Conservation (phyloP, 257 asterid species). For the Leptodermis oblonga region DNA sequence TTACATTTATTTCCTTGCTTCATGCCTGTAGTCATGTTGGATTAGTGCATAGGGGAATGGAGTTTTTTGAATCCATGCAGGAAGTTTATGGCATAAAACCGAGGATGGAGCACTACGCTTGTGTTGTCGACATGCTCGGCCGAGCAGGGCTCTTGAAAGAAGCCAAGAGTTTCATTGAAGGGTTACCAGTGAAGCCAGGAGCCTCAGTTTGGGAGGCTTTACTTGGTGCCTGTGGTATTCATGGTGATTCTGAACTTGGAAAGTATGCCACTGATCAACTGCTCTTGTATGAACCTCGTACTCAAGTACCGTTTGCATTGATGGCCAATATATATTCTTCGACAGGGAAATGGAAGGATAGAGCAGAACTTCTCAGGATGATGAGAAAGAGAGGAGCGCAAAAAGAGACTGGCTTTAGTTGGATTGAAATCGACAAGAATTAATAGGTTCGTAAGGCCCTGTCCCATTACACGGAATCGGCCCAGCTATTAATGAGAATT, state of each 20-base stretch:
- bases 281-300: slow-evolving; percentile 45
- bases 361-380: slow-evolving; percentile 54
- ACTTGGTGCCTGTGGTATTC: slow-evolving; percentile 69
- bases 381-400: slow-evolving; percentile 65
- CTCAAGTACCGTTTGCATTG: slow-evolving; percentile 50
- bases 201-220: slow-evolving; percentile 75
- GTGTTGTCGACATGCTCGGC: slow-evolving; percentile 84
- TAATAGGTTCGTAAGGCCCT: too few relatives aligned
- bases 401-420: slow-evolving; percentile 72
- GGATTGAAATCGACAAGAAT: slow-evolving; percentile 46
- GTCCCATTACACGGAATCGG: too few relatives aligned
- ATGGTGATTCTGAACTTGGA: slow-evolving; percentile 55
- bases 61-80: slow-evolving; percentile 60
- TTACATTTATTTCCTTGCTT: slow-evolving; percentile 73
- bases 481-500: too few relatives aligned
- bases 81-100: slow-evolving; percentile 45
- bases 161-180: slow-evolving; percentile 60
- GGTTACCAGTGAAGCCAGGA: slow-evolving; percentile 49
- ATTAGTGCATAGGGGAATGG: slow-evolving; percentile 58
- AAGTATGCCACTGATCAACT: slow-evolving; percentile 65
- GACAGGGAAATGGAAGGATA: slow-evolving; percentile 67
- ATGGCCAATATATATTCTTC: slow-evolving; percentile 79
- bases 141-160: slow-evolving; percentile 69
- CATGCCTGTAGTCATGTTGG: slow-evolving; percentile 88
- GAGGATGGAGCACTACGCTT: slow-evolving; percentile 77